Evolutionary conservation across 2,329 filamentous ascomycete genomes (phyloP), one percentile per base, ranked within the genome.

Genomic region (Penicillium sp.): DNA sequence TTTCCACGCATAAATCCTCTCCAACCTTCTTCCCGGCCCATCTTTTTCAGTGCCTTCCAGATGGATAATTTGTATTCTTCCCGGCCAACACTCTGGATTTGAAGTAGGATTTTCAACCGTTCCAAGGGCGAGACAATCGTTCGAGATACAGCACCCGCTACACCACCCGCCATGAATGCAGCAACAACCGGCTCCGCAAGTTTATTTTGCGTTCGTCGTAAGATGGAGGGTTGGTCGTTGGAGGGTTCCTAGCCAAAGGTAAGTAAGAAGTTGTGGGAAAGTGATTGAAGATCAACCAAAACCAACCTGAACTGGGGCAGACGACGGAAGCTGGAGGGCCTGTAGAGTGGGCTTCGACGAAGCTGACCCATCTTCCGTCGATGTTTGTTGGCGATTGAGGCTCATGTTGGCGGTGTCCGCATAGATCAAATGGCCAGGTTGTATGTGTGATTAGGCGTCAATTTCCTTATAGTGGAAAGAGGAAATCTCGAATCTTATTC

Each of bases 21-120:
- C 91, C 92, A 97, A 51, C 94, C 94, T 76, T 99, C 94, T 72
- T 99, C 94, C 65, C 82, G 87, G 87, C 93, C 96, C 89, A 99
- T 99, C 76, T 99, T 99, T 55, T 79, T 83, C 60, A 99, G 80
- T 3, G 91, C 94, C 76, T 95, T 91, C 64, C 87, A 86, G 54
- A 97, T 91, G 14, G 92, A 94, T 73, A 97, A 81, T 72, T 94
- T 93, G 77, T 99, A 99, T 69, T 96, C 93, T 65, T 91, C 89
- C 68, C 92, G 87, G 16, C 92, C 93, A 46, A 83, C 89, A 69
- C 90, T 95, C 78, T 99, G 94, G 24, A 99, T 84, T 73, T 99
- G 94, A 73, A 97, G 92, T n/a, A 99, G 81, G 65, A 99, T 99
- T 79, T 99, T 97, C 55, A 99, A 82, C 60, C 94, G 87, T 76